Percentiles rank a stretch among this genome's conserved stretches.
These are phyloP conservation scores for Phoma sp. DNA, from an alignment of 2,329 filamentous ascomycete genomes.

Conservation along the genomic window DNA sequence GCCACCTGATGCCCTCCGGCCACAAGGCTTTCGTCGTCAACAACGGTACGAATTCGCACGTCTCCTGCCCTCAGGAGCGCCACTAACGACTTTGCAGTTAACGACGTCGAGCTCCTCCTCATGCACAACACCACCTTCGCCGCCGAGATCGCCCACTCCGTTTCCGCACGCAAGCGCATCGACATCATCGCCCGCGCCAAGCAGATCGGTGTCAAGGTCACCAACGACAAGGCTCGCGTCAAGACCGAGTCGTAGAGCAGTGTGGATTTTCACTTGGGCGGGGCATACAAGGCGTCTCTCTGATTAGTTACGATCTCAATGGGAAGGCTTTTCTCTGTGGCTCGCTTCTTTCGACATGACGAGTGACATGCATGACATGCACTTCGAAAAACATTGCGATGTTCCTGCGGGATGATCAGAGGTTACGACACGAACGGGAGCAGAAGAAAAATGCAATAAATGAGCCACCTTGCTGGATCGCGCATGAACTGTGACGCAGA, in stretches of 20 bases:
- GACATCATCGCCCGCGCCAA: slow-evolving; percentile 97
- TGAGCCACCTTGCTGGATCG: slow-evolving; percentile 26
- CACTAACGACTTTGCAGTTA: slow-evolving; percentile 53
- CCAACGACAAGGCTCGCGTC: slow-evolving; percentile 98
- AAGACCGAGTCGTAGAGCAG: slow-evolving; percentile 79
- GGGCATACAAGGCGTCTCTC: slow-evolving; percentile 50
- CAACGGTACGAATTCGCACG: slow-evolving; percentile 65
- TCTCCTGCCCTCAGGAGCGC: background rate
- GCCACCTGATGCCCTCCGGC: slow-evolving; percentile 97
- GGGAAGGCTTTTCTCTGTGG: slow-evolving; percentile 43
- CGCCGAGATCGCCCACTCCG: slow-evolving; percentile 97
- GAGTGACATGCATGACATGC: slow-evolving; percentile 31
- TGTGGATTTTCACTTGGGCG: slow-evolving; percentile 39
- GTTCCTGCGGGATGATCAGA: slow-evolving; percentile 26
- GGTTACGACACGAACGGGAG: slow-evolving; percentile 27
- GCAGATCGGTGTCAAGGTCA: slow-evolving; percentile 99
- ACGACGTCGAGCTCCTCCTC: slow-evolving; percentile 95
- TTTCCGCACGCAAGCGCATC: slow-evolving; percentile 98
- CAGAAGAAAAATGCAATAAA: slow-evolving; percentile 41
- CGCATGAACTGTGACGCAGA: slow-evolving; percentile 1
- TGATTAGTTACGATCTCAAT: slow-evolving; percentile 49
- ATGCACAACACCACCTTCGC: slow-evolving; percentile 99
- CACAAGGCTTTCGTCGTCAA: slow-evolving; percentile 99
- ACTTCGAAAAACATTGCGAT: slow-evolving; percentile 39
- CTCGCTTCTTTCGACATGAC: slow-evolving; percentile 31